phyloP scores from a whole-genome alignment of 768 basidiomycete genomes.

The Tylopilus subfusipes region DNA sequence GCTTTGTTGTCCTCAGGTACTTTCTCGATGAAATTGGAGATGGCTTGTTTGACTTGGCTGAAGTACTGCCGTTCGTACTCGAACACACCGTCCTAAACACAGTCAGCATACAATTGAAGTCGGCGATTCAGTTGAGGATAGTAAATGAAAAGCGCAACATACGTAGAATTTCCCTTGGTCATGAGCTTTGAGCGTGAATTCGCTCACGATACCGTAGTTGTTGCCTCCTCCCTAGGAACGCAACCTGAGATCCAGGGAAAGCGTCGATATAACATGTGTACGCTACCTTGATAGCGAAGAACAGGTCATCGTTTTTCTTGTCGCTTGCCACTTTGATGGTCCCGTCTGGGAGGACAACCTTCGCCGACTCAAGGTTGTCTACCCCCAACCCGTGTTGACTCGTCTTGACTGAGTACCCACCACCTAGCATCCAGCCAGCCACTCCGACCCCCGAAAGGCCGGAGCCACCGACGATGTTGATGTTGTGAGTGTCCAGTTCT shows the following conservation, averaged over 20 bases:
- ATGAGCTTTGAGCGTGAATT: constrained; percentile 22
- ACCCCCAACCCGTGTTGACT: constrained; percentile 33
- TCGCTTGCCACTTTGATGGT: background rate
- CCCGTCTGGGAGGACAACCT: constrained; percentile 32
- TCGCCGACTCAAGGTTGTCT: constrained; percentile 30
- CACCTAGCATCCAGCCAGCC: constrained; percentile 34
- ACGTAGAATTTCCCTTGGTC: constrained; percentile 6
- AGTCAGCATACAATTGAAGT: no score
- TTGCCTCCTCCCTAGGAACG: constrained; percentile 21
- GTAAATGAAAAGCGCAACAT: background rate
- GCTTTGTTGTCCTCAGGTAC: constrained; percentile 6
- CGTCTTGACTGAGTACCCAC: constrained; percentile 35
- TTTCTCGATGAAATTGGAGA: background rate
- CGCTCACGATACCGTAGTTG: constrained; percentile 27
- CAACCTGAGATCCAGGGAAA: no score
- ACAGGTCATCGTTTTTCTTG: background rate
- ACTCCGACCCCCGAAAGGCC: constrained; percentile 29
- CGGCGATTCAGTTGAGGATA: background rate
- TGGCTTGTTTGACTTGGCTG: constrained; percentile 4
- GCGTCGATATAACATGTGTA: no score
- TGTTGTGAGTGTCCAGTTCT: constrained; percentile 1
- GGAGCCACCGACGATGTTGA: constrained; percentile 26
- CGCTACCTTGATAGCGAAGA: constrained; percentile 6
- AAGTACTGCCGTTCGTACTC: no score
- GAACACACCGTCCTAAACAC: no score